These are phyloP conservation scores for Pseudonitzschia pungens DNA, from an alignment of 108 stramenopile genomes.

Conservation along the genomic window DNA sequence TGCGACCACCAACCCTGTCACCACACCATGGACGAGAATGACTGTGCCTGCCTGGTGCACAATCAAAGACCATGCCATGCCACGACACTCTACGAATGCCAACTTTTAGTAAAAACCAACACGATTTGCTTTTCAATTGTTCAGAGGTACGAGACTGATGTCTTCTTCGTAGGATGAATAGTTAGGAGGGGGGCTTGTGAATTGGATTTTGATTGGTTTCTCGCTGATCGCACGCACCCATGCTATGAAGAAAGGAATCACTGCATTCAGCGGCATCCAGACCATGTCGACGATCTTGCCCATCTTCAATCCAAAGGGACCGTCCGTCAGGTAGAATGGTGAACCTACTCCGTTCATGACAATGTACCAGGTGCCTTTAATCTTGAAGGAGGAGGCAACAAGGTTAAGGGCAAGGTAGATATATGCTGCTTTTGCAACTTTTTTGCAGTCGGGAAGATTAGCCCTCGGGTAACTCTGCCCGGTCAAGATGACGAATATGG, in stretches of 20 bases:
- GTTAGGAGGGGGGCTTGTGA: background rate
- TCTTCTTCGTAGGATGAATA: no score
- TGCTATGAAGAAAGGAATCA: conserved; percentile 22
- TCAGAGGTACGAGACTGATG: no score
- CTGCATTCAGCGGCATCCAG: conserved; percentile 32
- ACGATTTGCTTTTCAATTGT: no score
- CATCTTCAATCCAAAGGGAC: background rate
- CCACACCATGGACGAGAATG: no score
- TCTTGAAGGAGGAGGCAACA: background rate
- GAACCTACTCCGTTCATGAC: background rate
- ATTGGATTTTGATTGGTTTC: background rate
- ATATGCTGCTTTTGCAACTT: no score
- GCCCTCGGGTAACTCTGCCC: background rate
- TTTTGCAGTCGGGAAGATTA: background rate
- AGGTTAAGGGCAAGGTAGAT: background rate
- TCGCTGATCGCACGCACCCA: conserved; percentile 1
- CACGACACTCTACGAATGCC: no score
- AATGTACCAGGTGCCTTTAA: background rate
- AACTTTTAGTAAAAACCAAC: no score
- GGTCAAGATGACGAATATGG: background rate
- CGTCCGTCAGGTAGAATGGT: background rate
- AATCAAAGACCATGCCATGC: no score
- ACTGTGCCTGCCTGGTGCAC: no score
- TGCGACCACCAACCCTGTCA: no score
- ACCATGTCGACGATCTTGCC: conserved; percentile 9